These are phyloP conservation scores for Chlorella variabilis DNA, from an alignment of 163 green algal genomes.

Conservation along the genomic window DNA sequence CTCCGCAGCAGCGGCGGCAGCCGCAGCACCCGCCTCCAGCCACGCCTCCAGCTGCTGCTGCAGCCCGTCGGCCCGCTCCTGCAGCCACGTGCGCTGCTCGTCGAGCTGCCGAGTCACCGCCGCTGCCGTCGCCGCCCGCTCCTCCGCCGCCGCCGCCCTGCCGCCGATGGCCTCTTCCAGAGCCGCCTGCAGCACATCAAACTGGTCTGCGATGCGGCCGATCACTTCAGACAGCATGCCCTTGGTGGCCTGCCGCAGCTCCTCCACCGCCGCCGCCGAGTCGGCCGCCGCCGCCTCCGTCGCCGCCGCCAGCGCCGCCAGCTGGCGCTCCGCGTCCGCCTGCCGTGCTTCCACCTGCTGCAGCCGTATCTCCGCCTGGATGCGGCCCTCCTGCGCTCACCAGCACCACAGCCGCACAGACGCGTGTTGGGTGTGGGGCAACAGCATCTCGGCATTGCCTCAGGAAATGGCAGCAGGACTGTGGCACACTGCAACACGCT, in stretches of 20 bases:
- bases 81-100: conserved; percentile 27
- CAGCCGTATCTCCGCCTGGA: conserved; percentile 18
- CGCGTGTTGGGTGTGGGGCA: not conserved
- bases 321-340: conserved; percentile 19
- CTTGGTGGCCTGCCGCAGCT: conserved; percentile 25
- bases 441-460: no score
- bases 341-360: conserved; percentile 34
- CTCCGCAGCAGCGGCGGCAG: not conserved
- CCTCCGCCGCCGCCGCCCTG: not conserved
- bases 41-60: not conserved
- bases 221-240: conserved; percentile 30
- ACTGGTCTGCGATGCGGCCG: conserved; percentile 46
- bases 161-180: conserved; percentile 39
- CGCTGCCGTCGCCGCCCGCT: conserved; percentile 1
- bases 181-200: conserved; percentile 45
- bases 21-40: not conserved
- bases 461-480: no score
- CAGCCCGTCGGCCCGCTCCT: conserved; percentile 1
- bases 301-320: not conserved
- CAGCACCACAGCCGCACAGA: not conserved
- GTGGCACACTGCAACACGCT: no score
- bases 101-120: conserved; percentile 7
- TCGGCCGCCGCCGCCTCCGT: not conserved
- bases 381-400: conserved; percentile 32
- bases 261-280: conserved; percentile 13